Percentiles rank a stretch among this genome's conserved stretches.
These are phyloP conservation scores for Lasiodiplodia hormozganensis DNA, from an alignment of 2,329 filamentous ascomycete genomes.

Conservation along the genomic window DNA sequence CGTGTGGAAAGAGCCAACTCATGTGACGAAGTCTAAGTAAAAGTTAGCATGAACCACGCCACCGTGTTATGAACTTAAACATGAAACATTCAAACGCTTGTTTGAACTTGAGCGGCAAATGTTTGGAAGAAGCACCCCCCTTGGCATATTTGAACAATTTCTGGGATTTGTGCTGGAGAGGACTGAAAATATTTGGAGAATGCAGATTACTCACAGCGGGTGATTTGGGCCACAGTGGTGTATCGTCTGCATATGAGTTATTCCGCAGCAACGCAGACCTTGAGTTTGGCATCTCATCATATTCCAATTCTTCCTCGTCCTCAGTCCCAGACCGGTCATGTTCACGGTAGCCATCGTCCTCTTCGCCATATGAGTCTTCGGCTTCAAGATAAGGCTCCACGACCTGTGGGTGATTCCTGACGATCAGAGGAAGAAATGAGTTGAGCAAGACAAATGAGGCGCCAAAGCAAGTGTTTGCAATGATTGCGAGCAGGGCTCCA, in stretches of 20 bases:
- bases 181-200: neutral
- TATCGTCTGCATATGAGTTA: slow-evolving; percentile 15
- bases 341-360: slow-evolving; percentile 37
- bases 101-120: neutral
- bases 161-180: too few species aligned
- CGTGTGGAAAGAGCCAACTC: slow-evolving; percentile 85
- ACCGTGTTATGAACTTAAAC: neutral
- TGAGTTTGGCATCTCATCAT: neutral
- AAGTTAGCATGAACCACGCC: neutral
- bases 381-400: slow-evolving; percentile 29
- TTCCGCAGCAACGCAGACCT: slow-evolving; percentile 20
- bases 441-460: slow-evolving; percentile 95
- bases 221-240: slow-evolving; percentile 9
- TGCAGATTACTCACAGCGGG: slow-evolving; percentile 21
- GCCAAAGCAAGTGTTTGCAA: slow-evolving; percentile 93
- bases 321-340: slow-evolving; percentile 2
- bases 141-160: neutral
- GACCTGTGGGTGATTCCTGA: slow-evolving; percentile 78
- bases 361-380: slow-evolving; percentile 37
- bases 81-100: neutral
- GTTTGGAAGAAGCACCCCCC: neutral
- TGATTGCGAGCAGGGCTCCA: slow-evolving; percentile 81
- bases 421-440: slow-evolving; percentile 89
- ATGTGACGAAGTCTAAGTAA: slow-evolving; percentile 54
- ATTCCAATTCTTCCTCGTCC: slow-evolving; percentile 8